A percentile compares a stretch with the other conserved stretches of the same genome.
These are phyloP conservation scores for Colletotrichum agaves DNA, from an alignment of 2,329 filamentous ascomycete genomes.

Conservation along the genomic window DNA sequence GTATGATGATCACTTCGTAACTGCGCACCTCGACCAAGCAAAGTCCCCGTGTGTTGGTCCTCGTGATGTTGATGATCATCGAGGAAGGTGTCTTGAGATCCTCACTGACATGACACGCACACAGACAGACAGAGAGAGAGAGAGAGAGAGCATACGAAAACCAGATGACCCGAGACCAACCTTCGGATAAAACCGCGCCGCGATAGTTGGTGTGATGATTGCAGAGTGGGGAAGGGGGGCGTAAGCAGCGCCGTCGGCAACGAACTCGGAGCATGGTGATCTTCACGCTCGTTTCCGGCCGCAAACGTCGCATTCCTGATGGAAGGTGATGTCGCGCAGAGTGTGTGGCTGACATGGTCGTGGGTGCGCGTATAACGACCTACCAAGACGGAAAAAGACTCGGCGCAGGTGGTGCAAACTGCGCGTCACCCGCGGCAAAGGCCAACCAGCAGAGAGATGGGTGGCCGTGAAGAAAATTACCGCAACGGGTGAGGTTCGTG, in stretches of 20 bases:
- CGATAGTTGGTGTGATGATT: background rate
- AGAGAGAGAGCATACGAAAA: background rate
- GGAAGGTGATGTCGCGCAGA: background rate
- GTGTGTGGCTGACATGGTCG: slow-evolving; percentile 2
- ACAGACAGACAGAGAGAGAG: too few species aligned
- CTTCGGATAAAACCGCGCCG: background rate
- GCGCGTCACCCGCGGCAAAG: too few species aligned
- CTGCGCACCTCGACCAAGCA: too few species aligned
- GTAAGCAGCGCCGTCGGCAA: background rate
- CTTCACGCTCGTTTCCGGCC: background rate
- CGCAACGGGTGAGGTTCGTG: too few species aligned
- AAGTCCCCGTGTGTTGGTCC: too few species aligned
- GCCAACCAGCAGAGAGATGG: too few species aligned
- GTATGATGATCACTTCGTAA: too few species aligned
- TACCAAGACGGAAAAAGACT: background rate
- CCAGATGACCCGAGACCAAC: background rate
- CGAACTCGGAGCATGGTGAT: background rate
- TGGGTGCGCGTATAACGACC: background rate
- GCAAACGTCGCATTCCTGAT: slow-evolving; percentile 5
- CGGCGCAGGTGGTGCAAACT: background rate
- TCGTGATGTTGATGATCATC: too few species aligned
- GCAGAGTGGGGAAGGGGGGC: background rate
- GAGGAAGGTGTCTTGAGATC: too few species aligned
- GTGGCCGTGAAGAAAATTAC: too few species aligned
- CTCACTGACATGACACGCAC: too few species aligned